These are phyloP conservation scores for Circinella minor DNA, from an alignment of 371 early-diverging fungal species.

Conservation along the genomic window DNA sequence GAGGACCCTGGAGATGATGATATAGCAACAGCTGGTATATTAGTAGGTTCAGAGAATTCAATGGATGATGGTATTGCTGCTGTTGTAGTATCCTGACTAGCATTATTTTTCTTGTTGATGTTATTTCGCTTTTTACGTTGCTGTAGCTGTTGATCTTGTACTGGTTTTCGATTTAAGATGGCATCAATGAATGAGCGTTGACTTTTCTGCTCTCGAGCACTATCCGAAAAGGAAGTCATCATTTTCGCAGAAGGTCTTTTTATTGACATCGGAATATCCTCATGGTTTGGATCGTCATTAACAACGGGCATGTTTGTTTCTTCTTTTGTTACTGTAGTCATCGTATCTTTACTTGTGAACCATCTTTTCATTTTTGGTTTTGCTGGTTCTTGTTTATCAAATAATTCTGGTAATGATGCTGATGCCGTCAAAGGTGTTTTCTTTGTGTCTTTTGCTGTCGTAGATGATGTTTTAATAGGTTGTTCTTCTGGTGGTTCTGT, in stretches of 20 bases:
- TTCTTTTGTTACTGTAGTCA: not conserved
- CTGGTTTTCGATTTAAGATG: slow-evolving; percentile 16
- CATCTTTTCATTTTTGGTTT: slow-evolving; percentile 17
- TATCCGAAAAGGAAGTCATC: slow-evolving; percentile 10
- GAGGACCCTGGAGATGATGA: not conserved
- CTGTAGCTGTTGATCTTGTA: not conserved
- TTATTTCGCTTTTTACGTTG: slow-evolving; percentile 1
- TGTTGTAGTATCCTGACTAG: too few species aligned
- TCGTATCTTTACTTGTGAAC: slow-evolving; percentile 10
- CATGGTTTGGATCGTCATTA: not conserved
- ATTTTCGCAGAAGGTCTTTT: not conserved
- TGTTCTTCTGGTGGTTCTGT: not conserved
- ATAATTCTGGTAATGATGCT: not conserved
- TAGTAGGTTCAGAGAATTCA: not conserved
- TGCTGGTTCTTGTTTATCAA: not conserved
- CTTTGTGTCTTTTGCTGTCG: not conserved
- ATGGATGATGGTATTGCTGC: not conserved
- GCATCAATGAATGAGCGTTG: slow-evolving; percentile 12
- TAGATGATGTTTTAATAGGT: not conserved
- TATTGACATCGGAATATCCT: not conserved
- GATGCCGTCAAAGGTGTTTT: not conserved
- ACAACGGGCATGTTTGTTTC: not conserved
- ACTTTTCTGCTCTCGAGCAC: slow-evolving; percentile 4
- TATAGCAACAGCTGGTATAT: not conserved
- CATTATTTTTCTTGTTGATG: not conserved